phyloP scores from a whole-genome alignment of 192 early-diverging fungal species.

The Podila epigama region DNA sequence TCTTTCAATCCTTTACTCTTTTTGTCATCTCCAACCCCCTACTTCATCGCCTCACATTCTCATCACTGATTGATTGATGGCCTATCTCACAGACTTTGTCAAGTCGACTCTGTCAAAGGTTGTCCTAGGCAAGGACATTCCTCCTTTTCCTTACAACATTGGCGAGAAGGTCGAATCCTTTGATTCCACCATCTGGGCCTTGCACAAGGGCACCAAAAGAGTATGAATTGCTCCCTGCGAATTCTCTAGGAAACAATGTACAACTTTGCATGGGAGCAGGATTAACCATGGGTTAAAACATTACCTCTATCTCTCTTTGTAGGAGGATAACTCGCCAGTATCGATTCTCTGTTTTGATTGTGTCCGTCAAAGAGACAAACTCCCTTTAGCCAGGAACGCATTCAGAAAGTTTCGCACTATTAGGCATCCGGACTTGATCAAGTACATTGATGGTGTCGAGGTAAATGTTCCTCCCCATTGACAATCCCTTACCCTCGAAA shows the following conservation, averaged over 20 bases:
- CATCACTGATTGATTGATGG: conserved; percentile 14
- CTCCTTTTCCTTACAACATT: conserved; percentile 70
- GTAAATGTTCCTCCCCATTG: conserved; percentile 43
- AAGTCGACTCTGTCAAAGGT: conserved; percentile 53
- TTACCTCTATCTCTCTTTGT: neutral
- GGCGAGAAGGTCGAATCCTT: conserved; percentile 70
- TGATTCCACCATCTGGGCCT: conserved; percentile 69
- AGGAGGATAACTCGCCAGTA: conserved; percentile 71
- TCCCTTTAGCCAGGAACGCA: conserved; percentile 89
- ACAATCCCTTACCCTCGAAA: no score
- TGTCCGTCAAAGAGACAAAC: conserved; percentile 64
- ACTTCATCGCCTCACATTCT: neutral
- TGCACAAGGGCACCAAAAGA: conserved; percentile 71
- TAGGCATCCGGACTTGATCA: conserved; percentile 87
- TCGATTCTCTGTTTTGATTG: conserved; percentile 90
- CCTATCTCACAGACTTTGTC: conserved; percentile 48
- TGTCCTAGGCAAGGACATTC: conserved; percentile 67
- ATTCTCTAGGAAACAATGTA: neutral
- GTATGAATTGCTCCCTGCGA: conserved; percentile 39
- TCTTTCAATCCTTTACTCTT: neutral
- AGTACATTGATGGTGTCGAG: conserved; percentile 89
- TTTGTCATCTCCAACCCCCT: conserved; percentile 1
- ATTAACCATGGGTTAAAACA: no score
- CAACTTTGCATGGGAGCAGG: no score
- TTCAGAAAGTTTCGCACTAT: conserved; percentile 88